Percentiles rank a stretch among this genome's conserved stretches.
These are phyloP conservation scores for Dendrostoma leiphaemia DNA, from an alignment of 2,329 filamentous ascomycete genomes.

Conservation along the genomic window DNA sequence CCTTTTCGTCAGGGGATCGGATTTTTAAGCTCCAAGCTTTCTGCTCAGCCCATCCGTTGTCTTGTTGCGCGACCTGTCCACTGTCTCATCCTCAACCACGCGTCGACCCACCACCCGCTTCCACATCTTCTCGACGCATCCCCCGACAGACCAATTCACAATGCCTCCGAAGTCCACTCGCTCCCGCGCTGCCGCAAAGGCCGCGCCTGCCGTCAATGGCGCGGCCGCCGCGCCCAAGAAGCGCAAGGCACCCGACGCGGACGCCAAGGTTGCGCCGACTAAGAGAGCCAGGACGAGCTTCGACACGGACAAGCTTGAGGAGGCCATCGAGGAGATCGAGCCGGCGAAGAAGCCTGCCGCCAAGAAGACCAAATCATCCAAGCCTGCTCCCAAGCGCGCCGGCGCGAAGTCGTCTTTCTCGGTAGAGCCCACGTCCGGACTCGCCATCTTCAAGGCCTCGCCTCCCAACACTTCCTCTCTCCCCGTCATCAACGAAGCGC, in stretches of 20 bases:
- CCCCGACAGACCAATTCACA: not conserved
- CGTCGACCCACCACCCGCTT: no score
- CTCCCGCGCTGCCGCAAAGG: conserved; percentile 9
- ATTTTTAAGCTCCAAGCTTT: not conserved
- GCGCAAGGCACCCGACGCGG: conserved; percentile 16
- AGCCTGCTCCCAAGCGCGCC: not conserved
- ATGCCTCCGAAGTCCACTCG: conserved; percentile 17
- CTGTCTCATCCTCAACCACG: not conserved
- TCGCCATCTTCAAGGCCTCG: conserved; percentile 12
- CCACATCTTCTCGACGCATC: not conserved
- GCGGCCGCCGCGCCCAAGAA: conserved; percentile 15
- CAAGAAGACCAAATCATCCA: conserved; percentile 3
- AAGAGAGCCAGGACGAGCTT: conserved; percentile 5
- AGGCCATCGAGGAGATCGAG: conserved; percentile 2
- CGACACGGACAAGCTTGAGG: conserved; percentile 1
- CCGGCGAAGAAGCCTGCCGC: conserved; percentile 1
- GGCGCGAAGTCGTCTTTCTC: conserved; percentile 10
- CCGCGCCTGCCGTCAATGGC: conserved; percentile 11
- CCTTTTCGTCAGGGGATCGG: not conserved
- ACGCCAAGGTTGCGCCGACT: not conserved
- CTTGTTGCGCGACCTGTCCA: no score
- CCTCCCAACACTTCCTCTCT: conserved; percentile 17
- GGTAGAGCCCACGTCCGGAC: conserved; percentile 11
- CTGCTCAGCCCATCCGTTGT: not conserved
- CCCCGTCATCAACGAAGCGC: conserved; percentile 17